Evolutionary conservation across 2,329 filamentous ascomycete species (phyloP).

Genomic region (Thielaviopsis euricoi): DNA sequence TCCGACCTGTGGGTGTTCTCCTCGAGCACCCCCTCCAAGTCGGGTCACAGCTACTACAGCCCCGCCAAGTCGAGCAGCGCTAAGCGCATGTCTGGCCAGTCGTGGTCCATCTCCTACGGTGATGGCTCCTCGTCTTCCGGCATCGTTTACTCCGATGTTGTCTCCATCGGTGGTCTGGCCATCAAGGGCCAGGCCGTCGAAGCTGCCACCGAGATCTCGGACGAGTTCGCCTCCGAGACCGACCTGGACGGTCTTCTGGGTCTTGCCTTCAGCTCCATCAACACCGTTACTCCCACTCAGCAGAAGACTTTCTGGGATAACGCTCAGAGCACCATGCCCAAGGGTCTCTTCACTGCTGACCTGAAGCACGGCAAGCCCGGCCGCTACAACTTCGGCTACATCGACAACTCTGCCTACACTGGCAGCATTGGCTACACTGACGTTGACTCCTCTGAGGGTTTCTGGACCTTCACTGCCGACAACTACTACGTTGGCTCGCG

Average conservation of each 20-base stretch:
- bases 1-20: slow-evolving; percentile 25
- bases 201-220: too few relatives aligned
- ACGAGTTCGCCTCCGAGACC: too few relatives aligned
- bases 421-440: slow-evolving; percentile 46
- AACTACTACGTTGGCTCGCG: too few relatives aligned
- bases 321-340: too few relatives aligned
- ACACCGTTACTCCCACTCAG: too few relatives aligned
- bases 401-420: slow-evolving; percentile 46
- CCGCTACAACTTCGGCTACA: slow-evolving; percentile 56
- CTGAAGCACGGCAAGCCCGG: slow-evolving; percentile 43
- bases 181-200: too few relatives aligned
- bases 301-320: too few relatives aligned
- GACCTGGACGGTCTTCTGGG: too few relatives aligned
- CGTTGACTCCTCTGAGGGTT: slow-evolving; percentile 46
- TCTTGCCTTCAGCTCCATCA: too few relatives aligned
- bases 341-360: slow-evolving; percentile 43
- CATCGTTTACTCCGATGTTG: not conserved
- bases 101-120: slow-evolving; percentile 16
- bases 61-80: slow-evolving; percentile 18
- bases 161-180: slow-evolving; percentile 13
- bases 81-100: slow-evolving; percentile 15
- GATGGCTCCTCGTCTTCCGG: slow-evolving; percentile 15
- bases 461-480: slow-evolving; percentile 31
- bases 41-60: slow-evolving; percentile 18
- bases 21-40: slow-evolving; percentile 15